Evolutionary conservation across 352 stramenopile genomes (phyloP), one percentile per base, ranked within the genome.

Genomic region (Globisporangium carolinianum): DNA sequence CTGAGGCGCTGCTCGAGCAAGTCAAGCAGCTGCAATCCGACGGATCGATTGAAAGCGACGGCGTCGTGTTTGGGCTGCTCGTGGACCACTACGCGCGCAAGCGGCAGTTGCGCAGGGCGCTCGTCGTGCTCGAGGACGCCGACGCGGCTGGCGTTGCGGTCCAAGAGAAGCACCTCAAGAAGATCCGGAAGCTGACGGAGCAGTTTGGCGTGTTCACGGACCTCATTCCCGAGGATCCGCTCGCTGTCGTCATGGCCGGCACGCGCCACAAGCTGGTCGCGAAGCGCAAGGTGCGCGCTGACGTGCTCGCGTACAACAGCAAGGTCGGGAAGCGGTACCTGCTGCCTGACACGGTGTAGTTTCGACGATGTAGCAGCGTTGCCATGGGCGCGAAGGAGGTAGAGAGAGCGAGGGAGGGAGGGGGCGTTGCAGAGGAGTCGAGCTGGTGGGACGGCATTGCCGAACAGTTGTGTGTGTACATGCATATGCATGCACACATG

Each of bases 61-160:
- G 66, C 18, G 72, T 83, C 48, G 76, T 75, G 2, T 83, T 85
- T 51, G 83, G 83, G 2, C 60, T 89, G 43, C 65, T 93, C 17
- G 81, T 93, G 57, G 81, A 93, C 58, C 70, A 87, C 50, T 89
- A 89, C 68, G 80, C 83, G 9, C 79, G 79, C 45, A 79, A 87
- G 59, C 64, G 75, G 11, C 59, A 72, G 38, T 56, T 93, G 51
- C 80, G 83, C 37, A 81, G 79, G 43, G 83, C 77, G 37, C 57
- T 93, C n/a, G 60, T 67, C 46, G 69, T 79, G 60, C 73, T 93
- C 0, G 83, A 93, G 47, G 67, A 85, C 15, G 72, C 72, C 0
- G 83, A 93, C 47, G 68, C 59, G 32, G 55, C 71, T 45, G 68
- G 80, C 18, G 61, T 89, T 42, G 61, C 69, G 54, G 47, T 91